A percentile compares a stretch with the other conserved stretches of the same genome.
phyloP scores from a whole-genome alignment of 192 early-diverging fungal genomes.

The Coemansia sp. region DNA sequence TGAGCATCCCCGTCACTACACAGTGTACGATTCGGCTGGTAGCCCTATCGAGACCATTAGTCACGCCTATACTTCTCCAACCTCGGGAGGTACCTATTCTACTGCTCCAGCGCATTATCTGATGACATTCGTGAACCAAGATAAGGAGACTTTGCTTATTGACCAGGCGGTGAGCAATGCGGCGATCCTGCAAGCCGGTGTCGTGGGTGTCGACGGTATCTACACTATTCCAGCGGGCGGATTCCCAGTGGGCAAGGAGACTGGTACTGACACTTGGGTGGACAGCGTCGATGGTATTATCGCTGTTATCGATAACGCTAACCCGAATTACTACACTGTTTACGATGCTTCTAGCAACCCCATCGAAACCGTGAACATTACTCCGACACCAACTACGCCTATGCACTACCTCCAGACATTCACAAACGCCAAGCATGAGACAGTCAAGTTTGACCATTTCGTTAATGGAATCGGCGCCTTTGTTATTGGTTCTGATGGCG shows the following conservation, averaged over 20 bases:
- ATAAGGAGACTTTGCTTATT: conserved; percentile 25
- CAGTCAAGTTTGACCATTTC: neutral
- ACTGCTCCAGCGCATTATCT: conserved; percentile 22
- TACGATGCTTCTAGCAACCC: conserved; percentile 29
- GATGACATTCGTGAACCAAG: conserved; percentile 39
- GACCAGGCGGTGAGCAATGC: conserved; percentile 24
- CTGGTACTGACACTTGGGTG: conserved; percentile 34
- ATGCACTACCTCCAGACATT: conserved; percentile 1
- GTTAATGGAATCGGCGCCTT: conserved; percentile 10
- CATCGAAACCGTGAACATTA: conserved; percentile 21
- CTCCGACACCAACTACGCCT: neutral
- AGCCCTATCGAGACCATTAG: conserved; percentile 28
- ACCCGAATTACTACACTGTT: conserved; percentile 37
- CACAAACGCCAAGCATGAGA: conserved; percentile 12
- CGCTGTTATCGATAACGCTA: conserved; percentile 24
- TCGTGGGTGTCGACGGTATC: conserved; percentile 29
- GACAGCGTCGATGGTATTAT: conserved; percentile 32
- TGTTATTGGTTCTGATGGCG: conserved; percentile 15
- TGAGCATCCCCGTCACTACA: conserved; percentile 32
- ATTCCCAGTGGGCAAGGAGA: neutral
- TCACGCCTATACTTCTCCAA: neutral
- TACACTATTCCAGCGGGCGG: conserved; percentile 27
- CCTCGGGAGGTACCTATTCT: neutral
- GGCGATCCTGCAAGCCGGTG: conserved; percentile 20
- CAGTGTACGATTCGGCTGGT: conserved; percentile 27